Evolutionary conservation across 352 stramenopile species (phyloP).

Genomic region (Globisporangium cederbergense): DNA sequence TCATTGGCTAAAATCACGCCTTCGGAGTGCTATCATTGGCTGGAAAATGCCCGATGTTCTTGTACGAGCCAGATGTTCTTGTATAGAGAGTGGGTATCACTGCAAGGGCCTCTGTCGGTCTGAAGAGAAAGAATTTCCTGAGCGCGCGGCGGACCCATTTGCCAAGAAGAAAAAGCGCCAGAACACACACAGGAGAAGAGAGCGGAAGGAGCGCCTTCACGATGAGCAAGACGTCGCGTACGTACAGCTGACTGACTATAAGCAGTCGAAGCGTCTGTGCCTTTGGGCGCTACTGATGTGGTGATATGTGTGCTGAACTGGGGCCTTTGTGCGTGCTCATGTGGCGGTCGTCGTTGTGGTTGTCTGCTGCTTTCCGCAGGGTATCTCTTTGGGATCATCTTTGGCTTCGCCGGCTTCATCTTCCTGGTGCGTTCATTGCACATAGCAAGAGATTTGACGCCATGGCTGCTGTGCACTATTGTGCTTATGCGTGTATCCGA

Average conservation of each 20-base stretch:
- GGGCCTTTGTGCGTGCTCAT: no score
- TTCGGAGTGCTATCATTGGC: not conserved
- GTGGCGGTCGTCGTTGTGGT: not conserved
- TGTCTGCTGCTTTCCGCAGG: slow-evolving; percentile 25
- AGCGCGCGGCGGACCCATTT: not conserved
- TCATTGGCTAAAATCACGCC: not conserved
- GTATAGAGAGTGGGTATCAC: slow-evolving; percentile 5
- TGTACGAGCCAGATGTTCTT: not conserved
- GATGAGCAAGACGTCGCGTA: slow-evolving; percentile 22
- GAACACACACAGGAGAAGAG: not conserved
- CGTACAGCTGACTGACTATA: slow-evolving; percentile 1
- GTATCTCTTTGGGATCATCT: slow-evolving; percentile 75
- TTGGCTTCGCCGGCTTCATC: slow-evolving; percentile 73
- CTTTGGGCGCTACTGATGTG: not conserved
- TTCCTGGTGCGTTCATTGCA: slow-evolving; percentile 50
- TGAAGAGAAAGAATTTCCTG: not conserved
- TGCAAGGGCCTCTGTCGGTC: not conserved
- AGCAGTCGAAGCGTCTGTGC: not conserved
- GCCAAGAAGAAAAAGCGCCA: slow-evolving; percentile 3
- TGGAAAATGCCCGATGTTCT: not conserved
- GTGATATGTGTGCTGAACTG: not conserved
- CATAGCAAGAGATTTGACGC: not conserved
- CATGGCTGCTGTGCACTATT: not conserved
- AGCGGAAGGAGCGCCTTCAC: not conserved
- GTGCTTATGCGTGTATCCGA: slow-evolving; percentile 9